These are phyloP conservation scores for Raffaelea arxii DNA, from an alignment of 2,329 filamentous ascomycete genomes.

Conservation along the genomic window DNA sequence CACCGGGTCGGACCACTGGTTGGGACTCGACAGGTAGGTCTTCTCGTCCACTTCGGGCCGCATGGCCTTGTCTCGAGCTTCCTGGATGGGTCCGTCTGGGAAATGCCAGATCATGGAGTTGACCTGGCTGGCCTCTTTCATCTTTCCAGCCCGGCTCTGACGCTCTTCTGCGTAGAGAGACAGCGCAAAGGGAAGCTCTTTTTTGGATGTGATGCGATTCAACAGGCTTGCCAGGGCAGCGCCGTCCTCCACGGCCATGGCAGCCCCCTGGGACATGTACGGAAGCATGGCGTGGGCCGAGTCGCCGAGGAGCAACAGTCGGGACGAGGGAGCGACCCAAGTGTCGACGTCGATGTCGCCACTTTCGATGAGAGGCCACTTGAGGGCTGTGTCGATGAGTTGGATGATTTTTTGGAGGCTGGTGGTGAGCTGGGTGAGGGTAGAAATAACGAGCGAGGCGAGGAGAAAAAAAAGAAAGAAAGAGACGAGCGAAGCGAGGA, in stretches of 20 bases:
- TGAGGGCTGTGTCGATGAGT: not conserved
- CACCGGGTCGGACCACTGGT: conserved; percentile 37
- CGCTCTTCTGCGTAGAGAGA: conserved; percentile 26
- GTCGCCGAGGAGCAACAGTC: not conserved
- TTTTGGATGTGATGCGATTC: conserved; percentile 14
- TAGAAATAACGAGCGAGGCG: not conserved
- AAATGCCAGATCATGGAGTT: conserved; percentile 40
- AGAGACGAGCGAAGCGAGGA: not conserved
- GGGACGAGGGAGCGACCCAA: not conserved
- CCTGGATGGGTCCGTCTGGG: conserved; percentile 29
- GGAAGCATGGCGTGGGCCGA: conserved; percentile 21
- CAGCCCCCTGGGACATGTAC: conserved; percentile 35
- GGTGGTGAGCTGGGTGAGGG: not conserved
- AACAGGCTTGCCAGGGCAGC: conserved; percentile 31
- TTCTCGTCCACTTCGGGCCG: conserved; percentile 26
- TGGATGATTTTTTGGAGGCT: not conserved
- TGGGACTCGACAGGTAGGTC: conserved; percentile 28
- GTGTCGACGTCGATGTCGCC: not conserved
- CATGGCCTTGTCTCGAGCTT: conserved; percentile 31
- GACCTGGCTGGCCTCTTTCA: conserved; percentile 33
- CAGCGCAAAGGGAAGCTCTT: conserved; percentile 22
- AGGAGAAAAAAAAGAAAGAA: not conserved
- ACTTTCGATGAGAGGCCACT: not conserved
- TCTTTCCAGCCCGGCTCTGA: conserved; percentile 22
- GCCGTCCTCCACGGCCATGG: conserved; percentile 40